Base-by-base conservation (phyloP, 495 filamentous ascomycete species). In the Daldinia grandis region DNA sequence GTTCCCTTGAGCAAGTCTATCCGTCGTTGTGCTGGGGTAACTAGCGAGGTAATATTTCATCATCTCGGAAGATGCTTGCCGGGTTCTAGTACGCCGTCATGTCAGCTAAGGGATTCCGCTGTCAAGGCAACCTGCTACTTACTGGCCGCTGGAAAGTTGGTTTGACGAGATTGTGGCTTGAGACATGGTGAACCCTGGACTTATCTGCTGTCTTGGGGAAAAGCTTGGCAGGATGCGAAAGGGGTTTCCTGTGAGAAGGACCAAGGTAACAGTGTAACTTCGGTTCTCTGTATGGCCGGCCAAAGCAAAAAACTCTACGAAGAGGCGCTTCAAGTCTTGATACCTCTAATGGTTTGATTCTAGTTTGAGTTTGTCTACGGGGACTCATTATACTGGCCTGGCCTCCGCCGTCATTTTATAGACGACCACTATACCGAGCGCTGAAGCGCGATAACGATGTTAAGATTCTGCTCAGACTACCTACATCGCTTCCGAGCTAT, bases 11-110 rank as follows among this genome's bases (percentile, higher is more conserved):
- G 63, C 62, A 1, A 76, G 74, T 12, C 74, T 71, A 9, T 76
- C 74, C 4, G 74, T 70, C 7, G 68, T 53, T 2, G 71, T 74
- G 24, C 58, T 62, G 15, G 74, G 74, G 5, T 15, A 42, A 28
- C 50, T 60, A 30, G 61, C 56, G 42, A 76, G 74, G 24, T 76
- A 76, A 2, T 40, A 37, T 30, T 33, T 70, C 65, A 76, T 66
- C 68, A 66, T 70, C 37, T 54, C 71, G 4, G 68, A 54, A 5
- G 44, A 37, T n/a, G 10, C 27, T 30, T 37, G 63, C 3, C 30
- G 28, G 28, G 17, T 63, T 38, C 60, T 68, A 15, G 27, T 9
- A 33, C 19, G 27, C 5, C n/a, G 27, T 9, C 5, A 9, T 49
- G 38, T 68, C 24, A 69, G 58, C 47, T 1, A n/a, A 25, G 28